Evolutionary conservation across 495 filamentous ascomycete genomes (phyloP).

Genomic region (Aspergillus egyptiacus): DNA sequence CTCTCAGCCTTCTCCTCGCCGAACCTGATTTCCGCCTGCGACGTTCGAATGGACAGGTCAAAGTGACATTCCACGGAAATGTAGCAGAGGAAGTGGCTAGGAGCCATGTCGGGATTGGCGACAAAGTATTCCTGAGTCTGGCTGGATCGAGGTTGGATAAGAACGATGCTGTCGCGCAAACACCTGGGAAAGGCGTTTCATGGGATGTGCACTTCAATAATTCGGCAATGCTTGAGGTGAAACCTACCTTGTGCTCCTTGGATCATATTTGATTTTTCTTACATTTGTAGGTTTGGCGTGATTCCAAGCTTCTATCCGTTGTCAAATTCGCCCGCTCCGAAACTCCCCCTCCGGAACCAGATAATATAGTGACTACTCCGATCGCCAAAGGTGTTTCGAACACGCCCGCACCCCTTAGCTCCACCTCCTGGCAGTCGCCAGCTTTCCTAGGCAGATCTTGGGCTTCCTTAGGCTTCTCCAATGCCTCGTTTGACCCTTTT

Average conservation of each 20-base stretch:
- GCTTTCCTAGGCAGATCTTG: constrained; percentile 65
- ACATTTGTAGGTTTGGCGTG: constrained; percentile 31
- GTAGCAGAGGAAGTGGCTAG: constrained; percentile 64
- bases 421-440: constrained; percentile 57
- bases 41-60: constrained; percentile 71
- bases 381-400: constrained; percentile 4
- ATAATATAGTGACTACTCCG: constrained; percentile 23
- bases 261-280: neutral
- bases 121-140: constrained; percentile 64
- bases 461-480: constrained; percentile 54
- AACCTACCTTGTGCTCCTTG: neutral
- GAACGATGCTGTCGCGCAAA: constrained; percentile 40
- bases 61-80: constrained; percentile 66
- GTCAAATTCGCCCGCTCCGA: constrained; percentile 45
- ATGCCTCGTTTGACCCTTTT: constrained; percentile 61
- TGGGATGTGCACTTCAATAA: constrained; percentile 64
- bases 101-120: constrained; percentile 65
- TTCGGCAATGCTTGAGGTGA: constrained; percentile 56
- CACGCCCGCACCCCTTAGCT: constrained; percentile 6
- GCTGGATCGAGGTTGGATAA: constrained; percentile 56
- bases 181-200: constrained; percentile 63
- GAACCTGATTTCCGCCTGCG: constrained; percentile 87
- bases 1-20: constrained; percentile 69
- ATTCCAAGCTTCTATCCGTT: constrained; percentile 25
- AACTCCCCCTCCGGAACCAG: constrained; percentile 15